Conservation (phyloP, 2,329 filamentous ascomycete genomes). For the Talaromyces marneffei region DNA sequence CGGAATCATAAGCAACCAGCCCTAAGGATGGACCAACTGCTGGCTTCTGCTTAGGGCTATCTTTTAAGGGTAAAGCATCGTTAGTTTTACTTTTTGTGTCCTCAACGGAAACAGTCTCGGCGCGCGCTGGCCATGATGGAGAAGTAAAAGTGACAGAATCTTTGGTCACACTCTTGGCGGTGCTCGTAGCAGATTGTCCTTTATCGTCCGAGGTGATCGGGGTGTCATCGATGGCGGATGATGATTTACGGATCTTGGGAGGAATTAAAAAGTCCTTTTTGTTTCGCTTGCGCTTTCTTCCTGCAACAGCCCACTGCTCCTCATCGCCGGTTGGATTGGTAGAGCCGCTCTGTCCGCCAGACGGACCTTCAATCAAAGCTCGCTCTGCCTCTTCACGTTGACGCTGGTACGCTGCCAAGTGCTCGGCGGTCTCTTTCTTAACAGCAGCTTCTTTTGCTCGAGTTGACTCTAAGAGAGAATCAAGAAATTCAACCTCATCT, state of each 20-base stretch:
- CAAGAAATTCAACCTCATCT: slow-evolving; percentile 48
- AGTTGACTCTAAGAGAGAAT: slow-evolving; percentile 53
- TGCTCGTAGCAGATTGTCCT: neutral
- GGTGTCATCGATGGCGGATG: slow-evolving; percentile 21
- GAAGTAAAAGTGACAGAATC: neutral
- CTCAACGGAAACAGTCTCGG: neutral
- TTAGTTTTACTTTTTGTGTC: neutral
- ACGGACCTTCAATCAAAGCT: slow-evolving; percentile 36
- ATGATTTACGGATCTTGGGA: slow-evolving; percentile 41
- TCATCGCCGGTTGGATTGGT: slow-evolving; percentile 29
- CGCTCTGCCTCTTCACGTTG: slow-evolving; percentile 56
- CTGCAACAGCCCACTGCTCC: slow-evolving; percentile 46
- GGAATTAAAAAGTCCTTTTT: slow-evolving; percentile 36
- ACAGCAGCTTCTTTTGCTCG: slow-evolving; percentile 53
- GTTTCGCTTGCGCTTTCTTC: slow-evolving; percentile 50
- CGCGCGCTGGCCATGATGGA: neutral
- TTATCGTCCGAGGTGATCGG: slow-evolving; percentile 13
- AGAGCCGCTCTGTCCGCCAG: slow-evolving; percentile 21
- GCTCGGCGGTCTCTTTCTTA: slow-evolving; percentile 53
- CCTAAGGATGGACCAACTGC: slow-evolving; percentile 26
- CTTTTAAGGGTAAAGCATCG: neutral
- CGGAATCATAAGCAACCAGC: slow-evolving; percentile 36
- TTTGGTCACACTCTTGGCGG: neutral
- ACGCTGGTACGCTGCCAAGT: slow-evolving; percentile 54
- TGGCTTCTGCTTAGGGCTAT: slow-evolving; percentile 15